These are phyloP conservation scores for Chrysanthemum lavandulifolium DNA, from an alignment of 129 eudicot species.

Conservation along the genomic window DNA sequence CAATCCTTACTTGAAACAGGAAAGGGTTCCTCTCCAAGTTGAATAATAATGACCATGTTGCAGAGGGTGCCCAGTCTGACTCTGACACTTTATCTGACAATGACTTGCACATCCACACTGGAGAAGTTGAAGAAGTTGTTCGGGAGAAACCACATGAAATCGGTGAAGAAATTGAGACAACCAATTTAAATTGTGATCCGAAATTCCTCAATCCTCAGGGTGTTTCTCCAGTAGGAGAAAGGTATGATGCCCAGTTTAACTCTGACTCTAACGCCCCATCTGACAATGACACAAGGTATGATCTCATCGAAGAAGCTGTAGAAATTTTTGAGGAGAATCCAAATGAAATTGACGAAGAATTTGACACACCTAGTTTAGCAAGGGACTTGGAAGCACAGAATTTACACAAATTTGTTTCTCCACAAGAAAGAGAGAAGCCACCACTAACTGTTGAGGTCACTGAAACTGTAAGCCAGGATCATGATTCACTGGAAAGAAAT, in stretches of 20 bases:
- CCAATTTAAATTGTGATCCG: conserved; percentile 6
- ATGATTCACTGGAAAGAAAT: conserved; percentile 13
- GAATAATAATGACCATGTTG: conserved; percentile 38
- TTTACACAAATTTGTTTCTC: conserved; percentile 22
- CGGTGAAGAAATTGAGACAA: not conserved
- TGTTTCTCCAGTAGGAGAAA: conserved; percentile 20
- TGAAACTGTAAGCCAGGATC: conserved; percentile 12
- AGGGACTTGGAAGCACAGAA: not conserved
- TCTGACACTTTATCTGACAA: conserved; percentile 35
- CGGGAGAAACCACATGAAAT: no score
- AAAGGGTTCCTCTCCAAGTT: conserved; percentile 74
- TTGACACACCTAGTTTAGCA: conserved; percentile 23
- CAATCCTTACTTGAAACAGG: conserved; percentile 44
- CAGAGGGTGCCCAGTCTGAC: conserved; percentile 26
- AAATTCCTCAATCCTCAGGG: conserved; percentile 15
- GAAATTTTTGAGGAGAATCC: conserved; percentile 23
- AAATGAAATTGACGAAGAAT: conserved; percentile 12
- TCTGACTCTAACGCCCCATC: conserved; percentile 37
- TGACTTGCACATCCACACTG: conserved; percentile 9
- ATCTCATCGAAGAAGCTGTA: conserved; percentile 10
- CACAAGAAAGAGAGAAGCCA: not conserved
- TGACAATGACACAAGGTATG: conserved; percentile 21
- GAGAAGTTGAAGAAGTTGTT: conserved; percentile 26
- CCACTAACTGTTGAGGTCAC: no score
- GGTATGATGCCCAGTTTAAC: conserved; percentile 25